Evolutionary conservation across 2,329 filamentous ascomycete genomes (phyloP).

Genomic region (Tolypocladium nubicola): DNA sequence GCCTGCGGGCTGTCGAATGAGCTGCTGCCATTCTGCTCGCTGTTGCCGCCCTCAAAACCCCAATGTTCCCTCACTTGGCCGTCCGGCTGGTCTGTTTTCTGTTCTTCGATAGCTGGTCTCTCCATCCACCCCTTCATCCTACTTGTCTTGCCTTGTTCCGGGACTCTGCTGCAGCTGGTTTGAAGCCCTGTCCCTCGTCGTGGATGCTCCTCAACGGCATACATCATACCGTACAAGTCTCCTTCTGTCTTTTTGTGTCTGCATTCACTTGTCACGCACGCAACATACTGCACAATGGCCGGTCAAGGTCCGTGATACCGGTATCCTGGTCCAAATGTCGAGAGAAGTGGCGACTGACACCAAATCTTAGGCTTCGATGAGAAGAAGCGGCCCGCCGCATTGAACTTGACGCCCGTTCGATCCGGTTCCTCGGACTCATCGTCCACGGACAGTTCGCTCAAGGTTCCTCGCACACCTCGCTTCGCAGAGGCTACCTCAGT

Average conservation of each 20-base stretch:
- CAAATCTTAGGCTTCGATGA: conserved; percentile 29
- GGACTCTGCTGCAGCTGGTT: conserved; percentile 8
- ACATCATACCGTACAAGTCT: conserved; percentile 1
- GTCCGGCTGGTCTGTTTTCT: conserved; percentile 13
- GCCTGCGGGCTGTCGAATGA: conserved; percentile 25
- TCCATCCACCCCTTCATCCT: conserved; percentile 25
- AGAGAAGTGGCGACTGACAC: conserved; percentile 10
- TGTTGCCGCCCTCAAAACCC: conserved; percentile 38
- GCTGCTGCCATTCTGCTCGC: conserved; percentile 13
- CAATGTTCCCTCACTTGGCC: conserved; percentile 28
- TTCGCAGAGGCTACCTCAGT: conserved; percentile 75
- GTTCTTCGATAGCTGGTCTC: conserved; percentile 46
- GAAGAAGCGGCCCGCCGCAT: conserved; percentile 44
- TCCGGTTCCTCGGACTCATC: conserved; percentile 39
- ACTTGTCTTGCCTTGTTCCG: conserved; percentile 21
- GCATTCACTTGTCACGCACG: conserved; percentile 2
- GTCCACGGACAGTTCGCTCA: conserved; percentile 46
- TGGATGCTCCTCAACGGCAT: not conserved
- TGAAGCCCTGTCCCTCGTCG: conserved; percentile 5
- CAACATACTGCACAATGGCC: conserved; percentile 20
- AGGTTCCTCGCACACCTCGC: conserved; percentile 62
- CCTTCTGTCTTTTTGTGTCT: conserved; percentile 3
- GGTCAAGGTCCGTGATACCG: conserved; percentile 25
- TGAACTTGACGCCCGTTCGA: conserved; percentile 40
- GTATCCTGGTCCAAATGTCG: not conserved